Percentiles rank a stretch among this genome's conserved stretches.
Evolutionary conservation across 192 early-diverging fungal species (phyloP).

Genomic region (Funneliformis mosseae): DNA sequence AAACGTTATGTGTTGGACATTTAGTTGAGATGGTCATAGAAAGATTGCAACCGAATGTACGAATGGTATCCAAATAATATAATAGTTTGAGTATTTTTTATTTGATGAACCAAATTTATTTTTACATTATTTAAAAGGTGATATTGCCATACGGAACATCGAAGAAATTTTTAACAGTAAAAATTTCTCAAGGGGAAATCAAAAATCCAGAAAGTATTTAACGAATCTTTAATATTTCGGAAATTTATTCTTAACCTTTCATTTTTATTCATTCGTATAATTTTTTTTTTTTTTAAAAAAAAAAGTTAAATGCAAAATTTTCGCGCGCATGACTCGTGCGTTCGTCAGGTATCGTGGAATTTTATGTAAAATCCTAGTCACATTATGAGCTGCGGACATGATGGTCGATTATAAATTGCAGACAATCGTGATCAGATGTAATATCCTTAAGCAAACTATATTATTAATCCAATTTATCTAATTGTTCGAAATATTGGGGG

Average conservation of each 20-base stretch:
- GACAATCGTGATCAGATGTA: conserved; percentile 29
- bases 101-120: neutral
- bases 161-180: conserved; percentile 14
- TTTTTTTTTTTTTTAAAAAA: neutral
- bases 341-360: conserved; percentile 30
- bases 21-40: conserved; percentile 29
- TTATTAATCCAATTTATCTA: neutral
- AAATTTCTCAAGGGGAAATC: neutral
- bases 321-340: conserved; percentile 25
- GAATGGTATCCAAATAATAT: conserved; percentile 5
- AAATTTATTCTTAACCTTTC: neutral
- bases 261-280: neutral
- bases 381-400: conserved; percentile 30
- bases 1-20: conserved; percentile 25
- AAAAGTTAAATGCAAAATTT: conserved; percentile 2
- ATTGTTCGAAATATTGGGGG: neutral
- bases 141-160: conserved; percentile 27
- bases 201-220: neutral
- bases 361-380: conserved; percentile 22
- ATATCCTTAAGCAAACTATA: neutral
- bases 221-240: neutral
- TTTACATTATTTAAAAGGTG: neutral
- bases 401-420: conserved; percentile 28
- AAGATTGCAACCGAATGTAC: conserved; percentile 30
- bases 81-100: neutral